Conservation (phyloP, 805 yeast species). For the Lipomyces mesembrius region DNA sequence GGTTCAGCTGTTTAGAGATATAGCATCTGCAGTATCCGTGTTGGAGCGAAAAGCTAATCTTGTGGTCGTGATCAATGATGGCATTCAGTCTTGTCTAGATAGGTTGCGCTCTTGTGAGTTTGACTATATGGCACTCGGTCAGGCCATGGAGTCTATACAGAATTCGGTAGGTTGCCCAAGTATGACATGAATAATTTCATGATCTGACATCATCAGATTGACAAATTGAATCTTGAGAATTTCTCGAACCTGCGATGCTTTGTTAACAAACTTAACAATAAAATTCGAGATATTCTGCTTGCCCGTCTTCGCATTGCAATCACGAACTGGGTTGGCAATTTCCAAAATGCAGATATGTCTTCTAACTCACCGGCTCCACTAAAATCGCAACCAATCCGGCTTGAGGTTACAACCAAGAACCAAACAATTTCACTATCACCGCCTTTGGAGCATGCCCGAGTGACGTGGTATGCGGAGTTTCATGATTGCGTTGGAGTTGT, state of each 20-base stretch:
- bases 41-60: slow-evolving; percentile 45
- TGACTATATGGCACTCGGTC: slow-evolving; percentile 32
- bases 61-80: slow-evolving; percentile 43
- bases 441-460: slow-evolving; percentile 40
- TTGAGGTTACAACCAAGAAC: slow-evolving; percentile 42
- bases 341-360: slow-evolving; percentile 19
- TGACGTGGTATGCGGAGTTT: slow-evolving; percentile 34
- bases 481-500: slow-evolving; percentile 34
- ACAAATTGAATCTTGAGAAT: slow-evolving; percentile 45
- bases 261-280: slow-evolving; percentile 46
- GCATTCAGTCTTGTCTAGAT: slow-evolving; percentile 40
- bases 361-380: slow-evolving; percentile 6
- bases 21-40: slow-evolving; percentile 46
- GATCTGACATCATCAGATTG: slow-evolving; percentile 11
- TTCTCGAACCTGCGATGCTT: slow-evolving; percentile 47
- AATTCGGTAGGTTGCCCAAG: slow-evolving; percentile 26
- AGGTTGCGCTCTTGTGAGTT: slow-evolving; percentile 44
- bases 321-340: slow-evolving; percentile 39
- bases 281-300: slow-evolving; percentile 43
- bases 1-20: slow-evolving; percentile 39
- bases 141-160: slow-evolving; percentile 46
- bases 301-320: slow-evolving; percentile 42
- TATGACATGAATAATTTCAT: neutral
- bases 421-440: slow-evolving; percentile 43
- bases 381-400: slow-evolving; percentile 14